Evolutionary conservation across 2,329 filamentous ascomycete genomes (phyloP), one percentile per base, ranked within the genome.

Genomic region (Neofusicoccum ribis): DNA sequence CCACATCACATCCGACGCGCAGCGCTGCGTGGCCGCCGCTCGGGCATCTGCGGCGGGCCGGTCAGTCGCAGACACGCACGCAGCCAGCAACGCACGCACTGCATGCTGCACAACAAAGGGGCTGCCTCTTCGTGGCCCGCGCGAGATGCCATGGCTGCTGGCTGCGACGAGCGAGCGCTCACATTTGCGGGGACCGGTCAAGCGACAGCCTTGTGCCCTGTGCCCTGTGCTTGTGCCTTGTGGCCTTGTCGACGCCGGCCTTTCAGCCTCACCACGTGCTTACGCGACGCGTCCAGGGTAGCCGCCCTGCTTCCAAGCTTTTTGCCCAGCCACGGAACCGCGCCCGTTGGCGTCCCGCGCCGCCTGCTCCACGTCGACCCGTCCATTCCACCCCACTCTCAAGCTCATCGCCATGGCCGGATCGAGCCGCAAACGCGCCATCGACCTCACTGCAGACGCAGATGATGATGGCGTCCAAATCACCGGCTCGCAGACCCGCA

Each of bases 371-470:
- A 51, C 46, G 14, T 9, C 59, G 12, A 17, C 59, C n/a, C 27
- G 31, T 34, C 17, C 14, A n/a, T 39, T n/a, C 44, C 36, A n/a
- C 27, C 14, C 41, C 59, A 23, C 17, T 15, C 12, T 27, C n/a
- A 23, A 27, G 15, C 36, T 12, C 31, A 20, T 39, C 34, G 36
- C 43, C 5, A 62, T 62, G 59, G 27, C 49, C 63, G 66, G 50
- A 84, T 23, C 56, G 37, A 47, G 27, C 43, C 56, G 56, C 56
- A 60, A 84, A 71, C 79, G 82, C 17, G 50, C 68, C 9, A 69
- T 67, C 54, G 74, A 77, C 36, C 71, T 77, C 43, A 71, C 83
- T 65, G 81, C 79, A 9, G 77, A 72, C 27, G 80, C 80, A 49
- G 72, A 77, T 62, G 71, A 69, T 62, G 70, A 69, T 39, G 65